Conservation (phyloP, 1,139 yeast species). For the Suhomyces ambrosiae region DNA sequence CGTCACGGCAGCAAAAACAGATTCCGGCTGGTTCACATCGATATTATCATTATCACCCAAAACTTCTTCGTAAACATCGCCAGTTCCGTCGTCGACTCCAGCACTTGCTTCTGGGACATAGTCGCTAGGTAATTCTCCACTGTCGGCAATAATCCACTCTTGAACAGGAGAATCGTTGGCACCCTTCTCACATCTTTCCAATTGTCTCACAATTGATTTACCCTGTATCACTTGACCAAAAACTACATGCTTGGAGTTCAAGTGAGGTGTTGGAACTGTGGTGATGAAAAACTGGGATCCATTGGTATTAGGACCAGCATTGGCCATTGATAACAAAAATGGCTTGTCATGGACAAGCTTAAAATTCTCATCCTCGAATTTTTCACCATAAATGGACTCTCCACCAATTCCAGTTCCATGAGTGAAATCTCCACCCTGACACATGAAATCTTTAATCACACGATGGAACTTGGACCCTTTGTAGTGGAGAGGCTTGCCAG, state of each 20-base stretch:
- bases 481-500: constrained; percentile 69
- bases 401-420: constrained; percentile 91
- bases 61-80: constrained; percentile 79
- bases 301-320: constrained; percentile 92
- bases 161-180: constrained; percentile 63
- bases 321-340: constrained; percentile 92
- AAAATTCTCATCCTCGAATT: constrained; percentile 92
- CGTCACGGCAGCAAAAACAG: constrained; percentile 67
- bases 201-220: constrained; percentile 72
- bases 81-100: constrained; percentile 71
- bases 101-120: constrained; percentile 44
- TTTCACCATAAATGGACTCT: constrained; percentile 91
- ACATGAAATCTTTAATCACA: constrained; percentile 88
- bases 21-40: constrained; percentile 57
- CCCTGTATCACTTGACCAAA: constrained; percentile 90
- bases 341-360: constrained; percentile 76
- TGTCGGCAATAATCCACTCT: constrained; percentile 71
- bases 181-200: constrained; percentile 72
- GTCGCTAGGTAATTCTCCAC: constrained; percentile 74
- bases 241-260: constrained; percentile 94
- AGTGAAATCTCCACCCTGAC: constrained; percentile 97
- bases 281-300: constrained; percentile 95
- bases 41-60: constrained; percentile 73
- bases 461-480: constrained; percentile 88
- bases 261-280: constrained; percentile 79